phyloP scores from a whole-genome alignment of 2,329 filamentous ascomycete genomes.

The Diaporthe batatas region DNA sequence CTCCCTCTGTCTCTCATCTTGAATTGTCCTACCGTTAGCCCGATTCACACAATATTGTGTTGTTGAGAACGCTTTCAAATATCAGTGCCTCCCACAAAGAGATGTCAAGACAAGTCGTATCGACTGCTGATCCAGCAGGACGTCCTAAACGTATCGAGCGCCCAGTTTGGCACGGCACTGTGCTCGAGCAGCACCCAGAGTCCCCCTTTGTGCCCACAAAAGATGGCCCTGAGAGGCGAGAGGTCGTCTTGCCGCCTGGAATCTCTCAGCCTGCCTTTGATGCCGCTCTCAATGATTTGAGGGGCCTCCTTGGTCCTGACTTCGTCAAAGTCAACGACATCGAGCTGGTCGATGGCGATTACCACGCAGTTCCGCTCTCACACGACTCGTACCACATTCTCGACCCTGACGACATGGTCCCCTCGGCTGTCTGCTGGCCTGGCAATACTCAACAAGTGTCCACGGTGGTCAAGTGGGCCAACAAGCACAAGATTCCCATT shows the following conservation, averaged over 20 bases:
- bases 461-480: constrained; percentile 4
- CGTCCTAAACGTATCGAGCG: constrained; percentile 5
- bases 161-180: constrained; percentile 7
- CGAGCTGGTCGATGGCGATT: constrained; percentile 4
- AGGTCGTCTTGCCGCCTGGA: not conserved
- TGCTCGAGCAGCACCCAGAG: constrained; percentile 12
- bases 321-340: constrained; percentile 6
- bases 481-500: constrained; percentile 6
- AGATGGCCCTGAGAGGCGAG: constrained; percentile 1
- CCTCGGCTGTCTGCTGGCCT: constrained; percentile 17
- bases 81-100: not conserved
- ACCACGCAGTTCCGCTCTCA: constrained; percentile 1
- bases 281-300: not conserved
- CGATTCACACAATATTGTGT: not conserved
- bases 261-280: constrained; percentile 9
- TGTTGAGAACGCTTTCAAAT: not conserved
- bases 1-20: not conserved
- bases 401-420: not conserved
- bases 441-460: constrained; percentile 9
- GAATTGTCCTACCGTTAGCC: not conserved
- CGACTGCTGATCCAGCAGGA: constrained; percentile 9
- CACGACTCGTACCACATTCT: constrained; percentile 12
- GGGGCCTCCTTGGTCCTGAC: constrained; percentile 2
- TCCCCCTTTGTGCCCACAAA: constrained; percentile 13
- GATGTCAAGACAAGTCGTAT: not conserved